Base-by-base conservation (phyloP, 2,329 filamentous ascomycete species). In the Hymenoscyphus repandus region DNA sequence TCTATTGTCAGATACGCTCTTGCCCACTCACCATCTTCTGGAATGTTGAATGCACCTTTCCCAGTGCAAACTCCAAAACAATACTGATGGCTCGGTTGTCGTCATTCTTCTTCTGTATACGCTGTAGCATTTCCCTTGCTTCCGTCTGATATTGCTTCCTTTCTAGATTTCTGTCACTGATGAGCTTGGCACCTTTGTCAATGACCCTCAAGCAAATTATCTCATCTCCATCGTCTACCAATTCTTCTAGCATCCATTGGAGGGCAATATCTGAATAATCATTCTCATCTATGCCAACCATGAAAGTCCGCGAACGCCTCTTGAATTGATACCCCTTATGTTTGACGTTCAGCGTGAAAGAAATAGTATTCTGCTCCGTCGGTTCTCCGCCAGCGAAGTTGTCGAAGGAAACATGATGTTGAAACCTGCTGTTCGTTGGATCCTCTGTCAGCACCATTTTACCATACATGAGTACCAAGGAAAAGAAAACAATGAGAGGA, bases 181-280 rank as follows among this genome's bases (percentile, higher is more conserved):
- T 79, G 55, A 86, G 79, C 57, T 79, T 82, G 46, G 81, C 79
- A 62, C 87, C 83, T 64, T 85, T 86, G 60, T 88, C 85, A 20
- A 89, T 78, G 2, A 87, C 85, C 49, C 84, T 73, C 45, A 89
- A 68, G 65, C 85, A 89, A 30, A 89, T 83, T 50, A 89, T 83
- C 65, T 88, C 83, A 60, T 89, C 85, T 3, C 85, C 85, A 66
- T 88, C 85, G 60, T 88, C 85, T n/a, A 88, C 84, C 47, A 89
- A 70, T 66, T 88, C 85, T 59, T 88, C 84, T 47, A 89, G 77
- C 55, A 88, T 75, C 84, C 85, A 89, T 64, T 86, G 81, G 6
- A 89, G 72, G 5, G 85, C 85, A 65, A 85, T 87, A 48, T 88
- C 83, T 2, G 83, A 86, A 66, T 88, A 88, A 50, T 87, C 83